Conservation (phyloP, 2,329 filamentous ascomycete genomes). For the Chrysosporium keratinophilum region DNA sequence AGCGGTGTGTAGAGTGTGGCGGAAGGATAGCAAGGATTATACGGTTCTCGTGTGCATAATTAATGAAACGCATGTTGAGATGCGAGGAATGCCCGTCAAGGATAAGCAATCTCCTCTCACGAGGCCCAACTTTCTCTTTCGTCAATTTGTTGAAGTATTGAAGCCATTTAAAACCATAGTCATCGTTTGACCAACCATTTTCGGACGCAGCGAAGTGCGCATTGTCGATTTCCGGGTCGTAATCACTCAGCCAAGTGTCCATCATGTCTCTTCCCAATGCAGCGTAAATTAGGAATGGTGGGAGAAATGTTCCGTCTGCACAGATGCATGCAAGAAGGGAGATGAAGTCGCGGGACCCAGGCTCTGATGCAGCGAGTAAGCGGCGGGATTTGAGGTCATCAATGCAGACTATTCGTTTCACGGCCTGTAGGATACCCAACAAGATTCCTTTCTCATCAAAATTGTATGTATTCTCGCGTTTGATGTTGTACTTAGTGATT, state of each 20-base stretch:
- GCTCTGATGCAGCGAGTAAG: not conserved
- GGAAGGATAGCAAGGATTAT: slow-evolving; percentile 8
- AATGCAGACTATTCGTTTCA: slow-evolving; percentile 7
- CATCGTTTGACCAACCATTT: slow-evolving; percentile 10
- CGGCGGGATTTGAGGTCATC: not conserved
- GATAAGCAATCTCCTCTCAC: slow-evolving; percentile 1
- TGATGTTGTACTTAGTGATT: slow-evolving; percentile 10
- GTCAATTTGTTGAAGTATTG: not conserved
- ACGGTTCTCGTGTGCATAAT: not conserved
- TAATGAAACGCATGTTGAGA: slow-evolving; percentile 11
- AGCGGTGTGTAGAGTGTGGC: slow-evolving; percentile 8
- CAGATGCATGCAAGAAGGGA: slow-evolving; percentile 3
- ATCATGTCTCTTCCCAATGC: slow-evolving; percentile 2
- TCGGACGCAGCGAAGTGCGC: slow-evolving; percentile 8
- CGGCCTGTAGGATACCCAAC: not conserved
- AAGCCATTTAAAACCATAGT: slow-evolving; percentile 2
- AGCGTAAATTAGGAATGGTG: slow-evolving; percentile 7
- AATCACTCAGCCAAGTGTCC: slow-evolving; percentile 9
- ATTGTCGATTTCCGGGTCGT: not conserved
- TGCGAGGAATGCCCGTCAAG: slow-evolving; percentile 6
- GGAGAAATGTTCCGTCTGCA: not conserved
- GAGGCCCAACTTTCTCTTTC: not conserved
- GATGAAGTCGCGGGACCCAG: slow-evolving; percentile 3
- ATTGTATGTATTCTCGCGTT: slow-evolving; percentile 11
- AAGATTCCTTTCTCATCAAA: slow-evolving; percentile 13